Conservation (phyloP, 2,329 filamentous ascomycete genomes). For the Nemania abortiva region DNA sequence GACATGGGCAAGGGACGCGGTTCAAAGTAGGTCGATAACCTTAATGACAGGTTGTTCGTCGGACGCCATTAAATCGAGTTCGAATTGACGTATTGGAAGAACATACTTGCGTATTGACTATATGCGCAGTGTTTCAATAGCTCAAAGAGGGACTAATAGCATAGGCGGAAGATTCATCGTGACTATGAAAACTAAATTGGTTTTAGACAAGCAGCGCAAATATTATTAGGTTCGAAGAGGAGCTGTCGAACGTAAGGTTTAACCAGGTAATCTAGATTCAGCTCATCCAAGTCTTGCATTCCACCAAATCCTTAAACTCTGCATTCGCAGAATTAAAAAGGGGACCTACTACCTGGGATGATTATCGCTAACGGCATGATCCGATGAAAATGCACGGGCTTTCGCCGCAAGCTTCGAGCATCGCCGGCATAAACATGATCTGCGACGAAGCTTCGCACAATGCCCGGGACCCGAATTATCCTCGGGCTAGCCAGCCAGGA, state of each 20-base stretch:
- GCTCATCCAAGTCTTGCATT: background rate
- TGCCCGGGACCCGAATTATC: background rate
- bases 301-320: constrained; percentile 8
- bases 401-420: background rate
- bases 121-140: background rate
- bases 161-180: background rate
- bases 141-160: background rate
- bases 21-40: background rate
- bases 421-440: background rate
- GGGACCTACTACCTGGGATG: background rate
- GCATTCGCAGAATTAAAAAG: background rate
- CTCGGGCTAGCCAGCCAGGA: background rate
- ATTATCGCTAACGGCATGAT: background rate
- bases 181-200: background rate
- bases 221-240: background rate
- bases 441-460: constrained; percentile 4
- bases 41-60: background rate
- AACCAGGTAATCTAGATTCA: background rate
- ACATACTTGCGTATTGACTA: background rate
- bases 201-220: background rate
- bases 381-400: background rate
- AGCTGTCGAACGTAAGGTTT: background rate
- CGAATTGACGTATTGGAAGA: background rate
- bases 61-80: background rate
- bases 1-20: background rate